Conservation (phyloP, 495 filamentous ascomycete species). For the Lichina pygmaea region DNA sequence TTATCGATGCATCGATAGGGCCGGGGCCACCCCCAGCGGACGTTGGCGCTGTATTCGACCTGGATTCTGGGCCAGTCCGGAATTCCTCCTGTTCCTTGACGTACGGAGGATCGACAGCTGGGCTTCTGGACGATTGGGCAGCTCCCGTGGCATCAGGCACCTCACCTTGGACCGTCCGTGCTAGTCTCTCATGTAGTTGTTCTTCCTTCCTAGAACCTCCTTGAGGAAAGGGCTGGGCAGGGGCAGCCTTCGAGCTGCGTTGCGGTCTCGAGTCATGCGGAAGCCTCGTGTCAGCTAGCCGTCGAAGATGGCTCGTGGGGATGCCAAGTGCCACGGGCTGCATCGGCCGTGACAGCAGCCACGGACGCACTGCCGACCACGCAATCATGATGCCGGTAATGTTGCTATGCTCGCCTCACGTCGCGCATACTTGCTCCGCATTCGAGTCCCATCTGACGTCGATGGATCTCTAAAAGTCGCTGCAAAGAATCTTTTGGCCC, state of each 20-base stretch:
- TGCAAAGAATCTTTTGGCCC: too few relatives aligned
- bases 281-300: neutral
- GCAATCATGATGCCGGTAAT: too few relatives aligned
- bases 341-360: too few relatives aligned
- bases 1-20: neutral
- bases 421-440: too few relatives aligned
- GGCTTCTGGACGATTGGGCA: neutral
- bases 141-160: neutral
- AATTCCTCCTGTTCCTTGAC: slow-evolving; percentile 15
- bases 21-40: neutral
- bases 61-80: slow-evolving; percentile 14
- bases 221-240: neutral
- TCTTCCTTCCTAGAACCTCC: neutral
- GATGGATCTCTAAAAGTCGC: too few relatives aligned
- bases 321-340: too few relatives aligned
- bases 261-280: neutral
- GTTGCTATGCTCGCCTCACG: too few relatives aligned
- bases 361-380: too few relatives aligned
- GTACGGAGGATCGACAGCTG: neutral
- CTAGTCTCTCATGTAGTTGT: neutral
- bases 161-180: neutral
- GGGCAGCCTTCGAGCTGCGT: neutral
- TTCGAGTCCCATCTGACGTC: too few relatives aligned
- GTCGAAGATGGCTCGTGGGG: neutral
- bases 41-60: slow-evolving; percentile 13